Evolutionary conservation across 2,329 filamentous ascomycete species (phyloP).

Genomic region (Zymoseptoria tritici): DNA sequence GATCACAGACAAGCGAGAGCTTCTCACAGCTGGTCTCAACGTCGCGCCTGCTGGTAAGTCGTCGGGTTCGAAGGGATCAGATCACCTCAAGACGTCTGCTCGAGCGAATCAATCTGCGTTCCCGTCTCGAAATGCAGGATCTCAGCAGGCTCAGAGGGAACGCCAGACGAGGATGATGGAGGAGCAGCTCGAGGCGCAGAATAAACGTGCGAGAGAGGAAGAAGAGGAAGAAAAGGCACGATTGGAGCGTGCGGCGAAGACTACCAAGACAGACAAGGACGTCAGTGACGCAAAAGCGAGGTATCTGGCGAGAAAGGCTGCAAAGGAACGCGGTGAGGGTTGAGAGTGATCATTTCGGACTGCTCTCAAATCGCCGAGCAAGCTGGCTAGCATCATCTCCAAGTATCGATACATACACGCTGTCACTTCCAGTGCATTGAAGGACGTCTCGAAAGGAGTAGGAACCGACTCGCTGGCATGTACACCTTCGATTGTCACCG

Average conservation of each 20-base stretch:
- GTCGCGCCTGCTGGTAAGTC: slow-evolving; percentile 40
- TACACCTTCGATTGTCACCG: neutral
- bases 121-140: slow-evolving; percentile 29
- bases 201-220: slow-evolving; percentile 63
- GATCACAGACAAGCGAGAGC: slow-evolving; percentile 75
- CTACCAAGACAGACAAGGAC: slow-evolving; percentile 67
- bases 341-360: slow-evolving; percentile 11
- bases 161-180: slow-evolving; percentile 73
- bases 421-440: neutral
- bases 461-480: neutral
- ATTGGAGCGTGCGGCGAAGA: slow-evolving; percentile 62
- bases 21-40: slow-evolving; percentile 70
- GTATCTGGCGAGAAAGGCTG: slow-evolving; percentile 69
- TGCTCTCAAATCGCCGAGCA: neutral
- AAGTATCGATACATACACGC: neutral
- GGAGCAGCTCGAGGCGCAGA: slow-evolving; percentile 63
- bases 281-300: slow-evolving; percentile 72
- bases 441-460: neutral
- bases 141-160: slow-evolving; percentile 62
- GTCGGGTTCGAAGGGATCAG: slow-evolving; percentile 18
- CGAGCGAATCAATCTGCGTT: slow-evolving; percentile 22
- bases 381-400: neutral
- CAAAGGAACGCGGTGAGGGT: slow-evolving; percentile 48
- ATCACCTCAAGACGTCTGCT: slow-evolving; percentile 26
- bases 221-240: slow-evolving; percentile 59